Conservation (phyloP, 495 filamentous ascomycete species). For the Penicillium mononematosum region DNA sequence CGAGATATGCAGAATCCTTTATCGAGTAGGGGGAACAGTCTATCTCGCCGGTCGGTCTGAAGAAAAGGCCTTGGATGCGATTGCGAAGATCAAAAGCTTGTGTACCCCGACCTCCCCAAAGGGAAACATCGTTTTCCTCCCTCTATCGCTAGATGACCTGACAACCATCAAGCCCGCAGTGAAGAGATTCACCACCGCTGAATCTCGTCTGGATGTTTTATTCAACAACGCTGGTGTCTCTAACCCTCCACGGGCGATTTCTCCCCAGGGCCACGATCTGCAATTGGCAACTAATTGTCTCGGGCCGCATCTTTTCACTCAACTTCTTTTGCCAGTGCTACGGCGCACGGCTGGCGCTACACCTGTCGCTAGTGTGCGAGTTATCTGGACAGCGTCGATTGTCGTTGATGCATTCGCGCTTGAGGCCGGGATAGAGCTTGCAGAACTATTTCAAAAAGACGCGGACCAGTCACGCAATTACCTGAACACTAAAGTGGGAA, state of each 20-base stretch:
- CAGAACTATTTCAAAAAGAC: not conserved
- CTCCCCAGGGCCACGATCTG: conserved; percentile 39
- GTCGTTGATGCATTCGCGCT: conserved; percentile 10
- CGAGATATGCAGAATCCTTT: conserved; percentile 43
- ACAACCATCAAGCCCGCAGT: conserved; percentile 48
- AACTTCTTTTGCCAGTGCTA: conserved; percentile 30
- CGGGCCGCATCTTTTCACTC: conserved; percentile 35
- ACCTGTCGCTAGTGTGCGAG: conserved; percentile 6
- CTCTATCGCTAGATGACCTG: conserved; percentile 50
- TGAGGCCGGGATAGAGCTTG: conserved; percentile 5
- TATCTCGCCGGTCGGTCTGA: conserved; percentile 48
- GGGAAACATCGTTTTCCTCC: conserved; percentile 43
- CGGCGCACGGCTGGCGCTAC: not conserved
- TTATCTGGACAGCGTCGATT: conserved; percentile 14
- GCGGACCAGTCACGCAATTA: conserved; percentile 23
- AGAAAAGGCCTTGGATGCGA: conserved; percentile 34
- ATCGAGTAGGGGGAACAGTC: conserved; percentile 37
- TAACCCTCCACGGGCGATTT: conserved; percentile 26
- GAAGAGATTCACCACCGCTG: conserved; percentile 35
- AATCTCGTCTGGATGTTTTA: conserved; percentile 50
- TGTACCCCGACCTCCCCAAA: conserved; percentile 1
- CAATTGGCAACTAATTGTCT: conserved; percentile 43
- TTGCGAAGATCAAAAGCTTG: conserved; percentile 31
- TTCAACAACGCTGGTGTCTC: conserved; percentile 57
- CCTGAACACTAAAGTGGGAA: conserved; percentile 24